Evolutionary conservation across 768 basidiomycete species (phyloP), one percentile per base, ranked within the genome.

Genomic region (Neoboletus subvelutipes): DNA sequence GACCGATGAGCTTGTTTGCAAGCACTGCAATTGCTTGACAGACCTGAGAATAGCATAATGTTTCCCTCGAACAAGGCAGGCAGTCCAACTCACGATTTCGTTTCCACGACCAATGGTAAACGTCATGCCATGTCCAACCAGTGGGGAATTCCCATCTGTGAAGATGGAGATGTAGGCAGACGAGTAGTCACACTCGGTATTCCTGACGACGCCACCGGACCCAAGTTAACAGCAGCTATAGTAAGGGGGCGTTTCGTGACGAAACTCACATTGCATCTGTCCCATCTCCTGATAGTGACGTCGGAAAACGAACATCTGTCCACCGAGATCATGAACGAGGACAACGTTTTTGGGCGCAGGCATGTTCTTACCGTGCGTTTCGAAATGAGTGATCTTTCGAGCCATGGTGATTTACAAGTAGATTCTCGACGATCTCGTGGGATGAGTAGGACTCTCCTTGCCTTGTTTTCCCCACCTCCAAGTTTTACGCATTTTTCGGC

Each of bases 101-200:
- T 94, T 98, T 29, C 95, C 95, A 41, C 95, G 86, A 0, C 93
- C 93, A 62, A 93, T 94, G 12, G 94, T 94, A 71, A 95, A 95
- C 4, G 93, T 94, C 92, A 94, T 92, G 54, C 92, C 93, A 64
- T 93, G 85, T n/a, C 94, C 92, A 47, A 86, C 80, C 43, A 95
- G 84, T 50, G 84, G 80, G 5, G 75, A 65, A 24, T 84, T 79
- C n/a, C 87, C 78, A 41, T 75, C 66, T 4, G 90, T 95, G 59
- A 82, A 75, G 55, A 98, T 78, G 24, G 85, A 81, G 45, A 97
- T 79, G 70, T 97, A 97, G 6, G 95, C 95, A 2, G 94, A 91
- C 2, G 92, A 94, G 74, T 97, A 97, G 75, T 97, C 95, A 74
- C 94, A 96, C 54, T 92, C 92, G 33, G 90, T 89, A 73, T 97